Evolutionary conservation across 176 grass and related monocot species (phyloP), one percentile per base, ranked within the genome.

Genomic region (Oryza punctata): DNA sequence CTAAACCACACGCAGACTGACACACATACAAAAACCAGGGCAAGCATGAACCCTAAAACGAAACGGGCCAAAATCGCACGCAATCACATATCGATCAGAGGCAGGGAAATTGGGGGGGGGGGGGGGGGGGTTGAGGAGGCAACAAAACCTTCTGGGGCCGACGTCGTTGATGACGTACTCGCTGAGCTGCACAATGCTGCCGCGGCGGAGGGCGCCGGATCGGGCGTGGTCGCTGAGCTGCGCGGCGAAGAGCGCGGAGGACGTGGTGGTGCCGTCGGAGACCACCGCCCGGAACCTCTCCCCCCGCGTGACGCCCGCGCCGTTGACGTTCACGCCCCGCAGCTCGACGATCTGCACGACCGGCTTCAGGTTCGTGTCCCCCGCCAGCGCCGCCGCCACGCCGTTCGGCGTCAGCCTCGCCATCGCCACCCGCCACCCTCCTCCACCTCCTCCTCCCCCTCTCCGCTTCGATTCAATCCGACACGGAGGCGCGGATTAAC

Each of bases 311-410:
- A 54, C 19, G n/a, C 54, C 79, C 37, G 52, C 14, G 6, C 88
- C 76, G 52, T 10, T 63, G 87, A 91, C 77, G 37, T 77, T 52
- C 79, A 90, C 77, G 84, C 80, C 61, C 45, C 69, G 73, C 82
- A 94, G 9, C 10, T 98, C 74, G 67, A 98, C n/a, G 64, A 96
- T 66, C 93, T 95, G 89, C 32, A 96, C 70, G 33, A 94, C 61
- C 57, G 93, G 93, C 81, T 85, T 87, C 69, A 95, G 82, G 81
- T 94, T 72, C 45, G 72, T 64, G 82, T 98, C 82, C 29, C 91
- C 93, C 38, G 69, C 84, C 60, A 87, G 85, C 44, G 72, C 77
- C 67, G 76, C 60, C 24, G 44, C 18, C 82, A 98, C 88, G 65
- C 87, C 96, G 80, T 88, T 89, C 11, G 64, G 78, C 11, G 93